Base-by-base conservation (phyloP, 768 basidiomycete genomes). In the Pholiota molesta region DNA sequence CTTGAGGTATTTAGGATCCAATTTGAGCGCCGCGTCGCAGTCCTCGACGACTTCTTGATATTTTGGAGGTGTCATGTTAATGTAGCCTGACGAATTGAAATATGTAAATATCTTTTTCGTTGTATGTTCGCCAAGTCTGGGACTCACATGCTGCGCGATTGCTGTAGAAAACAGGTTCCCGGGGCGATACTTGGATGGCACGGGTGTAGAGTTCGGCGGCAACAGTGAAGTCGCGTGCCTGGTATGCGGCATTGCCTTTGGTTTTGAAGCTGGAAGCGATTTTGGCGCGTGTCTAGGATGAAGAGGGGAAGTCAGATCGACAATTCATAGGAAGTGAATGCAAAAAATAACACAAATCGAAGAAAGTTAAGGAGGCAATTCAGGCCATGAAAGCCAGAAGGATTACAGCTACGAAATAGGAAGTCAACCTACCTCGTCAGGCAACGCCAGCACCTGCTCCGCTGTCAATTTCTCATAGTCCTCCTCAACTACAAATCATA, bases 141-240 rank as follows among this genome's bases (percentile, higher is more conserved):
- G 6, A 81, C 89, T 59, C 62, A 94, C 97, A 98, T 63, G 97
- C 97, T 42, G 97, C 97, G 55, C 97, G 89, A 76, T 99, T 99
- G 76, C 92, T 94, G 84, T 88, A 98, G 78, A 90, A 99, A 33
- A 98, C 94, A 29, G 97, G 89, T 70, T 97, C 94, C 7, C 89
- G 86, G 8, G 91, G 88, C 4, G 91, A 81, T 19, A 91, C 81
- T 51, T 83, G 79, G 64, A 94, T 92, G 39, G 92, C 92, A 60
- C 83, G 85, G 11, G 90, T 90, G 77, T 94, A 93, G 59, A 84
- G 77, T 23, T 86, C 81, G 28, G 81, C 83, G 10, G 91, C 91
- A 47, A 78, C 75, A 6, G 75, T 71, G 66, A 86, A 92, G 67
- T 83, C 83, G 65, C 83, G 84, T 47, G 76, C 75, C 67, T 86